These are phyloP conservation scores for Kodamaea fukazawae DNA, from an alignment of 805 yeast genomes.

Conservation along the genomic window DNA sequence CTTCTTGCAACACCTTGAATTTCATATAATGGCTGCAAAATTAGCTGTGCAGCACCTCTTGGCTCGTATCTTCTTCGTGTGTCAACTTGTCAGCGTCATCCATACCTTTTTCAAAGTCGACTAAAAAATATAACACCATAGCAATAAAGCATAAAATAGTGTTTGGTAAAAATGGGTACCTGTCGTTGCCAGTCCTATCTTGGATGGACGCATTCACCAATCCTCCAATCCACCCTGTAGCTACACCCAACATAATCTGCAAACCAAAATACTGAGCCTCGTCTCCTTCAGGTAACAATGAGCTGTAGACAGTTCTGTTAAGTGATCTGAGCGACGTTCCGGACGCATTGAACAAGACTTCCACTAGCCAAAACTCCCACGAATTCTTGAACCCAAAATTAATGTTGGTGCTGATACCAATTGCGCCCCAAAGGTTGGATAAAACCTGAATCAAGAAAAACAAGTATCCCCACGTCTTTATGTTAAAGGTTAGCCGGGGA, in stretches of 20 bases:
- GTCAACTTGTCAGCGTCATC: slow-evolving; percentile 18
- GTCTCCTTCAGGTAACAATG: slow-evolving; percentile 39
- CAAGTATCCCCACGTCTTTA: slow-evolving; percentile 36
- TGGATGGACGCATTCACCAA: slow-evolving; percentile 39
- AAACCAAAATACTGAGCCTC: slow-evolving; percentile 45
- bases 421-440: slow-evolving; percentile 23
- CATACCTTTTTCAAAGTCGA: slow-evolving; percentile 34
- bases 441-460: slow-evolving; percentile 30
- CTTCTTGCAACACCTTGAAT: too few relatives aligned
- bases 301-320: slow-evolving; percentile 35
- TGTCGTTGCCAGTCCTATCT: slow-evolving; percentile 35
- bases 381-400: slow-evolving; percentile 38
- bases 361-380: slow-evolving; percentile 44
- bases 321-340: slow-evolving; percentile 36
- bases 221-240: slow-evolving; percentile 42
- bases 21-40: too few relatives aligned
- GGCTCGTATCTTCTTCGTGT: too few relatives aligned
- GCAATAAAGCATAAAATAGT: slow-evolving; percentile 27
- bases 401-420: slow-evolving; percentile 18
- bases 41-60: too few relatives aligned
- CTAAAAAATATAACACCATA: slow-evolving; percentile 20
- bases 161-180: slow-evolving; percentile 39
- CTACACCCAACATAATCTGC: slow-evolving; percentile 39
- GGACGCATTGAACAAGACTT: slow-evolving; percentile 32
- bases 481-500: slow-evolving; percentile 20